Base-by-base conservation (phyloP, 1,139 yeast species). In the Spathaspora sp. region DNA sequence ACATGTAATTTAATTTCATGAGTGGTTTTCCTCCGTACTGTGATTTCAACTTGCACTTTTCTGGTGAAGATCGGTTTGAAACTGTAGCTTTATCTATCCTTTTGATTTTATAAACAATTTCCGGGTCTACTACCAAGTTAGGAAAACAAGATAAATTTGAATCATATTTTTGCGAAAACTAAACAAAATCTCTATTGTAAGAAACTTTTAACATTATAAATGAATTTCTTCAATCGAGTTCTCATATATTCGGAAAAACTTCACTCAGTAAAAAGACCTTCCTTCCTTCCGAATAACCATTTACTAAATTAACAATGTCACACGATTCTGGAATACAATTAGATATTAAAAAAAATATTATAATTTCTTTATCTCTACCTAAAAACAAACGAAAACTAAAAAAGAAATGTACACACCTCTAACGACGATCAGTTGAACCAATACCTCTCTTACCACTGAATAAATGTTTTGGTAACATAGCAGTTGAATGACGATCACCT, bases 381-480 rank as follows among this genome's bases (percentile, higher is more conserved):
- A 16, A 37, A 37, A 37, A 18, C 39, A 37, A 31, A 18, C 39
- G 5, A 17, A 10, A 15, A 37, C 25, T 18, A 37, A n/a, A 15
- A 37, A n/a, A 7, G 18, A 17, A 17, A 18, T 17, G 24, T 9
- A 37, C 39, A 17, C 36, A 27, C 34, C 16, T 33, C 55, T 72
- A 82, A 73, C 89, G 83, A 67, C 81, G 77, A 68, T 86, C 93
- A 55, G 88, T 86, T 63, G 86, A 85, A 66, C 97, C 96, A 64
- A 82, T 82, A 76, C 96, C 93, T 75, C 97, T 84, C 80, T 95
- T 93, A 73, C 99, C 99, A 62, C 91, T 75, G 76, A 86, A 88
- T 78, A 93, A 78, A 74, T 93, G 99, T 76, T 90, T 91, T 53
- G 97, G 97, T 73, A 89, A 70, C 54, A 88, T 74, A 48, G 89